phyloP scores from a whole-genome alignment of 768 basidiomycete genomes.

The Tricholoma flavovirens region DNA sequence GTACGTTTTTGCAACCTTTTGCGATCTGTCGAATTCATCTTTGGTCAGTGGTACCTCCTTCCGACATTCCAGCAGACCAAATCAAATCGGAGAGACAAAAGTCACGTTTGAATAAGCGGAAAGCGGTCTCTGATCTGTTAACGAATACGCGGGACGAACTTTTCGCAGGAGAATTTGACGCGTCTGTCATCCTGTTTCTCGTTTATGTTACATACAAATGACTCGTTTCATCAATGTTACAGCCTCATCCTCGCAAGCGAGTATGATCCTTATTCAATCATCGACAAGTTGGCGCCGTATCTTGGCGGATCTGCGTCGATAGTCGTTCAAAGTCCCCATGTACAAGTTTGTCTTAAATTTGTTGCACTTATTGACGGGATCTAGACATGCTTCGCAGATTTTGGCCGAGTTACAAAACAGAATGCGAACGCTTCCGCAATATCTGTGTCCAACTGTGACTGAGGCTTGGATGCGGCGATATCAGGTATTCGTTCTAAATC shows the following conservation, averaged over 20 bases:
- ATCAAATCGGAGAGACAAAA: constrained; percentile 71
- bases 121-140: constrained; percentile 58
- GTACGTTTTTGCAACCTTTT: constrained; percentile 31
- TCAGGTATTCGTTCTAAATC: constrained; percentile 43
- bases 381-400: constrained; percentile 35
- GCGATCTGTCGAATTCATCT: not conserved
- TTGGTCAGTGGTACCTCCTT: constrained; percentile 48
- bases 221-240: not conserved
- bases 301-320: constrained; percentile 82
- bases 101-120: constrained; percentile 69
- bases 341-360: constrained; percentile 41
- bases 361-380: not conserved
- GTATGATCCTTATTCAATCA: constrained; percentile 79
- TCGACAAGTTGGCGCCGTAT: constrained; percentile 69
- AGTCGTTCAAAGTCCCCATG: constrained; percentile 79
- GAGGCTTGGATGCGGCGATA: constrained; percentile 88
- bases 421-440: constrained; percentile 59
- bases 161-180: constrained; percentile 85
- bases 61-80: constrained; percentile 51
- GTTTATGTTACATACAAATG: not conserved
- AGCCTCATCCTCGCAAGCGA: constrained; percentile 79
- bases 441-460: constrained; percentile 72
- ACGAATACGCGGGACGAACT: constrained; percentile 68
- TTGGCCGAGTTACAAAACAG: constrained; percentile 73
- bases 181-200: constrained; percentile 37